Evolutionary conservation across 2,329 filamentous ascomycete genomes (phyloP), one percentile per base, ranked within the genome.

Genomic region (Fusarium sp.): DNA sequence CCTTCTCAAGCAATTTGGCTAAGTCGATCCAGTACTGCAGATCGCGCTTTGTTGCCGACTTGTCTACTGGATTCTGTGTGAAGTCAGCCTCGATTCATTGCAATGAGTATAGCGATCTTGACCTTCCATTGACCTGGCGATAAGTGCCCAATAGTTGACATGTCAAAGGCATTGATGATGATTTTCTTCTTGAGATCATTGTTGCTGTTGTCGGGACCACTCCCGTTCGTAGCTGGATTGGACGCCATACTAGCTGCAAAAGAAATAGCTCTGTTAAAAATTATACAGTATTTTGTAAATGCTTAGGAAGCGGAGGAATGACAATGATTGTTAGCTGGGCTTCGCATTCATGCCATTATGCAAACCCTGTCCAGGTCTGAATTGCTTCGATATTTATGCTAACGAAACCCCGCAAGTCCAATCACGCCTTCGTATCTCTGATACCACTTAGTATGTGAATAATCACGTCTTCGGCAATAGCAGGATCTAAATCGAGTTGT

Each of bases 71-170:
- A 57, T 91, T 90, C 86, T 90, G 72, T 3, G 18, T 5, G 6
- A 12, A 7, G 35, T 68, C 7, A 63, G 27, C 11, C 13, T 14
- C 0, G 7, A 17, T 6, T 7, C 2, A 0, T 15, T 39, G 1
- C 10, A 2, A 22, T 13, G 38, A 38, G 18, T 2, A 17, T 18
- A 18, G 9, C 7, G 14, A 3, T 7, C 44, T 38, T 50, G 27
- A 88, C 88, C 82, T 90, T 91, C 90, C 90, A 92, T 80, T 92
- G 90, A 1, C 90, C 90, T 2, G 89, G 89, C 1, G 88, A 89
- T 38, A 92, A 77, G 76, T 92, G 90, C 5, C 89, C 89, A 10
- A 91, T 84, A 0, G 89, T 91, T 4, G 85, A 89, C 89, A 91
- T 91, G 65, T 91, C 89, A 71, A 91, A 91, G 5, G 89, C 89